phyloP scores from a whole-genome alignment of 495 filamentous ascomycete species.

The Xylaria castorea region DNA sequence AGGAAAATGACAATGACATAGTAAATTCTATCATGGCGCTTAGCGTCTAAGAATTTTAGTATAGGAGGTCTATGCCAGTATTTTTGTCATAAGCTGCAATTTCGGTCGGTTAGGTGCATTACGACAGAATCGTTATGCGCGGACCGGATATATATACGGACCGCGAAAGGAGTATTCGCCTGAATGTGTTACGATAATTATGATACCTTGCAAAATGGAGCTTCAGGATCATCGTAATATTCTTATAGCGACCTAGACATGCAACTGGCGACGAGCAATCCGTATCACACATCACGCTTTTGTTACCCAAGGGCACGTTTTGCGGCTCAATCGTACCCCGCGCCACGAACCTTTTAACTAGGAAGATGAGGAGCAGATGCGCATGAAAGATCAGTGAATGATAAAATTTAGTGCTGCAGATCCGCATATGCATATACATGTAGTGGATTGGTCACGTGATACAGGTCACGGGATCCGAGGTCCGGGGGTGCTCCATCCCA shows the following conservation, averaged over 20 bases:
- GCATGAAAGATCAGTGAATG: not conserved
- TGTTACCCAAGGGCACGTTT: not conserved
- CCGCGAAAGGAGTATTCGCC: slow-evolving; percentile 18
- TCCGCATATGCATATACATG: not conserved
- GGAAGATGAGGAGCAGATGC: not conserved
- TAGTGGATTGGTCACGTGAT: slow-evolving; percentile 33
- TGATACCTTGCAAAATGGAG: slow-evolving; percentile 36
- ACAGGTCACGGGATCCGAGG: slow-evolving; percentile 30
- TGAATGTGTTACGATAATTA: slow-evolving; percentile 20
- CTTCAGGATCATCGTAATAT: slow-evolving; percentile 11
- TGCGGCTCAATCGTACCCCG: not conserved
- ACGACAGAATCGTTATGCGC: slow-evolving; percentile 27
- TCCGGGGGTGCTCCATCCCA: slow-evolving; percentile 1
- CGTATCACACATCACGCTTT: not conserved
- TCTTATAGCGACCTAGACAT: not conserved
- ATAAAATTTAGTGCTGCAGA: not conserved
- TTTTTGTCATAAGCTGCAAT: slow-evolving; percentile 1
- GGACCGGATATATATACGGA: not conserved
- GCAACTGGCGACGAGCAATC: not conserved
- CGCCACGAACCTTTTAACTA: not conserved
- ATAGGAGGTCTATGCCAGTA: not conserved
- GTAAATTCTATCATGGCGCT: slow-evolving; percentile 99
- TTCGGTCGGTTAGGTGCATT: slow-evolving; percentile 30
- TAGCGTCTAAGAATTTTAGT: slow-evolving; percentile 74
- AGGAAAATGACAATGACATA: slow-evolving; percentile 99